These are phyloP conservation scores for Hirsutella minnesotensis DNA, from an alignment of 2,329 filamentous ascomycete genomes.

Conservation along the genomic window DNA sequence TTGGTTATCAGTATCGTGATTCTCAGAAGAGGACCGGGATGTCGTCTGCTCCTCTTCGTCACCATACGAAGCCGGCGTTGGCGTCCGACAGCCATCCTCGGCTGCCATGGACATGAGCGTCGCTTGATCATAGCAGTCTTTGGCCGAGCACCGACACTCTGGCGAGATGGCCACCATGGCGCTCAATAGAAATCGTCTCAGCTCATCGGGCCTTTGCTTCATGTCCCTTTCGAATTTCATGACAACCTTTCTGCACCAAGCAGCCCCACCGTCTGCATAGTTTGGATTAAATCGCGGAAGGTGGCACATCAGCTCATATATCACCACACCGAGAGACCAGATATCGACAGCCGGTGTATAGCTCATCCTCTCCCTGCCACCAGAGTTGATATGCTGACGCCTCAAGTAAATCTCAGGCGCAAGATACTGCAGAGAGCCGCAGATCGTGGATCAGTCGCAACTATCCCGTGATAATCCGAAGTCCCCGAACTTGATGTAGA, in stretches of 20 bases:
- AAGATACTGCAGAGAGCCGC: conserved; percentile 80
- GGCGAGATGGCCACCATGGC: background rate
- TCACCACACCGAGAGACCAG: no score
- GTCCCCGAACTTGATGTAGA: conserved; percentile 77
- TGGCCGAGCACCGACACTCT: background rate
- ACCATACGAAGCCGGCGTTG: background rate
- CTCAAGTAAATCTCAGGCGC: conserved; percentile 60
- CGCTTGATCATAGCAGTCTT: background rate
- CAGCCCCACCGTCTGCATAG: background rate
- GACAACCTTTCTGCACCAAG: background rate
- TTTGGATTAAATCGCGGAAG: background rate
- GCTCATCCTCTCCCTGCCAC: background rate
- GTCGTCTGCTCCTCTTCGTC: background rate
- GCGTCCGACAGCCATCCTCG: background rate
- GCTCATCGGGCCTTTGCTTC: background rate
- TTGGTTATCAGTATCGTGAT: background rate
- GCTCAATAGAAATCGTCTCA: background rate
- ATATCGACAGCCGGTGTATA: background rate
- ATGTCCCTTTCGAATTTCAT: no score
- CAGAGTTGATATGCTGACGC: background rate
- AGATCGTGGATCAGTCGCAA: conserved; percentile 78
- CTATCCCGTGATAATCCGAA: conserved; percentile 91
- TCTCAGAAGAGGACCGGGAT: background rate
- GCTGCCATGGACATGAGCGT: background rate
- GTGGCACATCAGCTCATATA: background rate